These are phyloP conservation scores for Monilinia laxa DNA, from an alignment of 2,329 filamentous ascomycete genomes.

Conservation along the genomic window DNA sequence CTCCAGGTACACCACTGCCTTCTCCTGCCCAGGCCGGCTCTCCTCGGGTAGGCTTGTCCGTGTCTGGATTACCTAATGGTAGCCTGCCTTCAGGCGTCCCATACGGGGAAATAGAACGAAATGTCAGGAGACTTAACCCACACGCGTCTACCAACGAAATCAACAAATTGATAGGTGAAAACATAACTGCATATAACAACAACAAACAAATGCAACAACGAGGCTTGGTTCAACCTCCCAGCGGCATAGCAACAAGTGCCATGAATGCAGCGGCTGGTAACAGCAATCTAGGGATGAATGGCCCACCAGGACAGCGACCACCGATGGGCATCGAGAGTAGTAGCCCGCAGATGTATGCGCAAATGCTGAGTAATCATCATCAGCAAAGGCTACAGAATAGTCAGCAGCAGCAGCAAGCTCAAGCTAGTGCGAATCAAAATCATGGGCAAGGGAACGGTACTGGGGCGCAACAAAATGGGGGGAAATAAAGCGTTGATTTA, in stretches of 20 bases:
- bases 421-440: slow-evolving; percentile 16
- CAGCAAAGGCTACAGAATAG: slow-evolving; percentile 38
- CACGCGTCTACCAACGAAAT: slow-evolving; percentile 18
- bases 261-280: slow-evolving; percentile 51
- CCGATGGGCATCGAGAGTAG: slow-evolving; percentile 43
- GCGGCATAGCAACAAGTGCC: slow-evolving; percentile 50
- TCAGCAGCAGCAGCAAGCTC: slow-evolving; percentile 38
- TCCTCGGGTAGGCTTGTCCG: slow-evolving; percentile 35
- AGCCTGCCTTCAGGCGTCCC: slow-evolving; percentile 11
- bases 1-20: slow-evolving; percentile 35
- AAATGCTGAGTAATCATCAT: slow-evolving; percentile 51
- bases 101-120: slow-evolving; percentile 17
- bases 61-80: slow-evolving; percentile 21
- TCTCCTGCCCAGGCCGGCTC: slow-evolving; percentile 37
- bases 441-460: slow-evolving; percentile 24
- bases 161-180: slow-evolving; percentile 41
- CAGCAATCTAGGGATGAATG: slow-evolving; percentile 26
- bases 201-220: slow-evolving; percentile 38
- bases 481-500: slow-evolving; percentile 11
- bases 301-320: slow-evolving; percentile 17
- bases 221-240: slow-evolving; percentile 37
- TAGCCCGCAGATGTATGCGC: slow-evolving; percentile 49
- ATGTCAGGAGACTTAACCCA: slow-evolving; percentile 12
- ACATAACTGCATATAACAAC: slow-evolving; percentile 19
- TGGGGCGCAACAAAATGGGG: slow-evolving; percentile 24